Evolutionary conservation across 495 filamentous ascomycete genomes (phyloP), one percentile per base, ranked within the genome.

Genomic region (Penicillium bialowiezense): DNA sequence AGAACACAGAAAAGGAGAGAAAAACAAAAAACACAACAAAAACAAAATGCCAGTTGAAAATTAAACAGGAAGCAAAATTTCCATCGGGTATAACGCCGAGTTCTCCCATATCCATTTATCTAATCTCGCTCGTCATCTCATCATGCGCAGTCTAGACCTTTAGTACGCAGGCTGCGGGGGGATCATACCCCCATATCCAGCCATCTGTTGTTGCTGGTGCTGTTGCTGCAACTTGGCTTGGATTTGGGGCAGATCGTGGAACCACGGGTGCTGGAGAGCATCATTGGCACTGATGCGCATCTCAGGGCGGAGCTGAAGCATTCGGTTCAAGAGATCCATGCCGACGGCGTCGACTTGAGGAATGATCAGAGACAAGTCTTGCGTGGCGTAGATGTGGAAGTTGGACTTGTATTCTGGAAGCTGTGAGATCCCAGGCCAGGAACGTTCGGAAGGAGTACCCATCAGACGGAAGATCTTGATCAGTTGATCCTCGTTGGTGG

Each of bases 391-490:
- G 61, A 96, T 85, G 54, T 92, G 92, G 75, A 92, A 95, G 41
- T 83, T 92, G 21, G 84, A 77, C 73, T 96, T 95, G 79, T 97
- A 97, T 66, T 98, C 93, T 6, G 91, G 90, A 60, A 92, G 91
- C 59, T 85, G 79, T 19, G 83, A 84, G 63, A 97, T 91, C 3
- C 90, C 90, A 1, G 91, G 91, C 91, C 91, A 97, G 2, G 87
- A 88, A 38, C 89, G 81, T 66, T 96, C 91, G 0, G 87, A 91
- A 1, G 91, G 91, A 1, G 91, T 97, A 29, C 91, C 91, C 91
- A 97, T 97, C 41, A 97, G 85, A 21, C 91, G 87, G 81, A 96
- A 97, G 68, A 97, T 97, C 60, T 95, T 91, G 48, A 90, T 76
- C 43, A 96, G 82, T 65, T 97, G 91, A 68, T 97, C 91, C 65